Evolutionary conservation across 192 early-diverging fungal species (phyloP).

Genomic region (Coemansia sp.): DNA sequence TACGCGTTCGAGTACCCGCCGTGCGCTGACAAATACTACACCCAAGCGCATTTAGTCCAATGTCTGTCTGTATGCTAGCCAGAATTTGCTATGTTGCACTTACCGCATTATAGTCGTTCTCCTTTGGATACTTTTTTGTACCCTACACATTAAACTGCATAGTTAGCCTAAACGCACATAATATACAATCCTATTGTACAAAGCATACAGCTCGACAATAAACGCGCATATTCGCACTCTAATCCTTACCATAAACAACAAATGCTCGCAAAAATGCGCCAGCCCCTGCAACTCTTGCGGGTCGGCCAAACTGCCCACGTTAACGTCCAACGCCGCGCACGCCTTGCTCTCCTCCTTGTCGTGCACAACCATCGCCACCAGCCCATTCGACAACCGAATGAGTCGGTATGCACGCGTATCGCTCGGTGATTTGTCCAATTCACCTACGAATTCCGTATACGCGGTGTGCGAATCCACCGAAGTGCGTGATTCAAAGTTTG

Average conservation of each 20-base stretch:
- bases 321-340: constrained; percentile 66
- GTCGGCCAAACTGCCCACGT: constrained; percentile 70
- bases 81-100: not conserved
- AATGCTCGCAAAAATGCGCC: constrained; percentile 80
- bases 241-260: constrained; percentile 65
- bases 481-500: constrained; percentile 26
- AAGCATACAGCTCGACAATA: not conserved
- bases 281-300: constrained; percentile 68
- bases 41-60: not conserved
- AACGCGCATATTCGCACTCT: not conserved
- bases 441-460: constrained; percentile 34
- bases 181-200: not conserved
- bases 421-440: constrained; percentile 59
- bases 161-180: not conserved
- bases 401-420: constrained; percentile 67
- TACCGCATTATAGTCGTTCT: constrained; percentile 67
- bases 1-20: constrained; percentile 56
- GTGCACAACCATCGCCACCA: constrained; percentile 65
- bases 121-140: constrained; percentile 71
- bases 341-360: constrained; percentile 62
- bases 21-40: constrained; percentile 40
- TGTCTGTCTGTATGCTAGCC: too few species aligned
- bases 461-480: constrained; percentile 11
- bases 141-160: constrained; percentile 39
- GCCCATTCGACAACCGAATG: constrained; percentile 58